Conservation (phyloP, 768 basidiomycete genomes). For the Psilocybe tampanensis region DNA sequence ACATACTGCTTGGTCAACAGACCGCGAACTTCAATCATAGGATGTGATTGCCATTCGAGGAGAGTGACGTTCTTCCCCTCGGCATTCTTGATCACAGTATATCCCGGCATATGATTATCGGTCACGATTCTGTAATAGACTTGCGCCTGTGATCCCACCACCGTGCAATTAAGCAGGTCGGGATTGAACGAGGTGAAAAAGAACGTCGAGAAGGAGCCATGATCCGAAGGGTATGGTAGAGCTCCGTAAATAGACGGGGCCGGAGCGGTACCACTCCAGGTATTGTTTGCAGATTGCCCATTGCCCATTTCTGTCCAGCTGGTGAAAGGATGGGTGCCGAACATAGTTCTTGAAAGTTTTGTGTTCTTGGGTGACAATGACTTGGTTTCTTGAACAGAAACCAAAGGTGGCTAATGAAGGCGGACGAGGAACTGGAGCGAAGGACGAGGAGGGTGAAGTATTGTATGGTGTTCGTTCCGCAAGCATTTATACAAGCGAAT, state of each 20-base stretch:
- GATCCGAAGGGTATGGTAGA: conserved; percentile 52
- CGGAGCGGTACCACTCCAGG: conserved; percentile 21
- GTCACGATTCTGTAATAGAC: conserved; percentile 53
- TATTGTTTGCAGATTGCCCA: conserved; percentile 21
- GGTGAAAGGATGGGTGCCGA: conserved; percentile 41
- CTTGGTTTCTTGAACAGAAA: neutral
- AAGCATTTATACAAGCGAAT: conserved; percentile 3
- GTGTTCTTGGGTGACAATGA: neutral
- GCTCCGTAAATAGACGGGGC: conserved; percentile 64
- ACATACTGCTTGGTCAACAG: conserved; percentile 49
- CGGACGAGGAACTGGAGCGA: conserved; percentile 1
- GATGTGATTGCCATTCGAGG: conserved; percentile 57
- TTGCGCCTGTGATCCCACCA: conserved; percentile 53
- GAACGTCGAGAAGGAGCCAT: conserved; percentile 39
- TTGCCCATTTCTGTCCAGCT: conserved; percentile 35
- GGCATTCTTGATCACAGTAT: conserved; percentile 54
- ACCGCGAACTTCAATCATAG: conserved; percentile 55
- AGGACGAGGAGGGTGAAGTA: conserved; percentile 1
- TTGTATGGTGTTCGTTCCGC: neutral
- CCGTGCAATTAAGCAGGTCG: conserved; percentile 54
- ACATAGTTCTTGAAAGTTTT: conserved; percentile 17
- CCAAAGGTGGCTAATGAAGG: too few species aligned
- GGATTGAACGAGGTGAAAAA: conserved; percentile 54
- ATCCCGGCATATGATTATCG: conserved; percentile 49
- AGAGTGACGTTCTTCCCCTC: conserved; percentile 51